phyloP scores from a whole-genome alignment of 192 early-diverging fungal genomes.

The Gonapodya prolifera region DNA sequence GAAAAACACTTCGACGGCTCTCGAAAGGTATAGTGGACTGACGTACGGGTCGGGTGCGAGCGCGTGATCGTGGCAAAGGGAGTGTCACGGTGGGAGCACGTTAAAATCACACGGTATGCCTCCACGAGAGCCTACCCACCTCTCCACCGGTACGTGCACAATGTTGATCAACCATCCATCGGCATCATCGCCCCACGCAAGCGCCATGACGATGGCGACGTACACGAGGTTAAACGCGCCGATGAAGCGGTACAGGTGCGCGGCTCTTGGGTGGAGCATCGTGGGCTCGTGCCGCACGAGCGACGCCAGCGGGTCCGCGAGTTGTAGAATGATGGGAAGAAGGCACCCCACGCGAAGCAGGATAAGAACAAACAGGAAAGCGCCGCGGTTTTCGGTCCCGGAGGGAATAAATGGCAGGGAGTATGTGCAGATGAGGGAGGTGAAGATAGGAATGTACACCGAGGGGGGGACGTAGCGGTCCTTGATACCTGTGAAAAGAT shows the following conservation, averaged over 20 bases:
- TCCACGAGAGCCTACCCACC: neutral
- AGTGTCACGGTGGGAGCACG: too few relatives aligned
- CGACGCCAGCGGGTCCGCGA: neutral
- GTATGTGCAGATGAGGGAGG: neutral
- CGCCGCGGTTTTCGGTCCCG: neutral
- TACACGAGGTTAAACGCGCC: neutral
- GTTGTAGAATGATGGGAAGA: neutral
- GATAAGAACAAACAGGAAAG: neutral
- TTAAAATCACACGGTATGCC: too few relatives aligned
- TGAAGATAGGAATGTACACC: neutral
- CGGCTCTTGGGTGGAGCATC: neutral
- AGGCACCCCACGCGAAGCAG: neutral
- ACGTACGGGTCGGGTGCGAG: neutral
- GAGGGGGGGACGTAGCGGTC: neutral
- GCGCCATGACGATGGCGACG: neutral
- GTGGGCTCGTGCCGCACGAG: neutral
- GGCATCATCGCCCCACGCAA: neutral
- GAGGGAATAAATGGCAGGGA: neutral
- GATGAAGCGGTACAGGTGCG: neutral
- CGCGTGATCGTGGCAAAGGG: too few relatives aligned
- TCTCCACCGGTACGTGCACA: neutral
- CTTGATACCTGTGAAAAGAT: neutral
- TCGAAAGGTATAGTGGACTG: neutral
- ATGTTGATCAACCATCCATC: neutral
- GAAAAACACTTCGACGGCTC: neutral